Base-by-base conservation (phyloP, 352 stramenopile species). In the Phytophthora pluvialis region DNA sequence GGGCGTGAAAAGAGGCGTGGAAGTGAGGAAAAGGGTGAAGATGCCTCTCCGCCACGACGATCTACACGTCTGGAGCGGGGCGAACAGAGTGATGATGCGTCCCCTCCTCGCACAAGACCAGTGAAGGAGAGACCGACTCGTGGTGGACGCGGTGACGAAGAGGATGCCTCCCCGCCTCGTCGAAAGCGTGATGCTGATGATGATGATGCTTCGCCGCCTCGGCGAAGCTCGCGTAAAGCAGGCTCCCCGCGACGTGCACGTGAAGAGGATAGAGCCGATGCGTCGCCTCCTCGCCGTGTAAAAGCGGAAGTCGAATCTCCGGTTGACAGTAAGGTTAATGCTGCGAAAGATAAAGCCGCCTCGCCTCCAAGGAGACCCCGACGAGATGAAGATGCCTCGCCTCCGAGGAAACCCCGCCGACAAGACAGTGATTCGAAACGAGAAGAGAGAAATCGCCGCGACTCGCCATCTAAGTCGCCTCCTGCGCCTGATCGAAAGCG, bases 21-120 rank as follows among this genome's bases (percentile, higher is more conserved):
- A 52, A 46, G 46, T 36, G 21, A 66, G 13, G 13, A 64, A 43
- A 12, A 32, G 4, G 46, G 10, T 36, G 48, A 51, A 36, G 52
- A 70, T 18, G 44, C 50, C 2, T 76, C 69, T 10, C 60, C 70
- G 25, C 61, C 69, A 29, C 60, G 56, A 53, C 55, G 63, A 29
- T 50, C 12, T 48, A 11, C 31, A 25, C 38, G 45, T 52, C 46
- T 33, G 53, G 36, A 47, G 16, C 49, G 49, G 1, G 13, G 13
- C 42, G 29, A 53, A 25, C 28, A 67, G 8, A 21, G 21, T 21
- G 60, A 65, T 42, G 47, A 57, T 6, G 60, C 47, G 18, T 77
- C 63, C 21, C 68, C 62, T 42, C 64, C 58, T 39, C 51, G 39
- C 26, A 45, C 46, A 55, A 45, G 40, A 5, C 5, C 48, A 0